Conservation (phyloP, 805 yeast genomes). For the Nakazawaea sp. region DNA sequence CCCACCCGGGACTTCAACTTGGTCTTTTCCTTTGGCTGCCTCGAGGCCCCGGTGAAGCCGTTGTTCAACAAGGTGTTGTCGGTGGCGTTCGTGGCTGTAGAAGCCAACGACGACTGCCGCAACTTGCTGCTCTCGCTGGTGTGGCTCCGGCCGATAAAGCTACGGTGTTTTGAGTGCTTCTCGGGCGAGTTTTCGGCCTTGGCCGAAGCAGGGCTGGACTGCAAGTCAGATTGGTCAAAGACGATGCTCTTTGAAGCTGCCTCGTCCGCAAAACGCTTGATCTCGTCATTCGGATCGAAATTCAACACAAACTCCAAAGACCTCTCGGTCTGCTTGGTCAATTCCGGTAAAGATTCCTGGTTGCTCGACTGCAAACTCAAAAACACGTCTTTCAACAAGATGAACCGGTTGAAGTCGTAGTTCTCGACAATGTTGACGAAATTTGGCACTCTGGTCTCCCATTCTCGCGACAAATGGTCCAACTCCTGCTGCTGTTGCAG, state of each 20-base stretch:
- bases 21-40: slow-evolving; percentile 22
- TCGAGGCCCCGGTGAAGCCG: slow-evolving; percentile 13
- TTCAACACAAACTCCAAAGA: slow-evolving; percentile 61
- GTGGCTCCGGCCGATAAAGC: not conserved
- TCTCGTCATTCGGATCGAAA: slow-evolving; percentile 56
- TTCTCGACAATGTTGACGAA: slow-evolving; percentile 69
- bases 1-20: slow-evolving; percentile 64
- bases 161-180: slow-evolving; percentile 7
- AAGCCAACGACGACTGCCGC: slow-evolving; percentile 3
- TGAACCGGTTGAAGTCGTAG: slow-evolving; percentile 58
- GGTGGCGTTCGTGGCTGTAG: slow-evolving; percentile 9
- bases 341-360: slow-evolving; percentile 42
- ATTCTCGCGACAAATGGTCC: slow-evolving; percentile 42
- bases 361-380: slow-evolving; percentile 57
- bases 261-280: slow-evolving; percentile 44
- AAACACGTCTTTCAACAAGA: slow-evolving; percentile 57
- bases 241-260: slow-evolving; percentile 17
- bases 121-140: not conserved
- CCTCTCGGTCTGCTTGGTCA: slow-evolving; percentile 47
- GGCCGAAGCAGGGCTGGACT: slow-evolving; percentile 4
- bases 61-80: slow-evolving; percentile 6
- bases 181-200: slow-evolving; percentile 4
- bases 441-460: slow-evolving; percentile 76
- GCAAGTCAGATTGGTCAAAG: slow-evolving; percentile 6
- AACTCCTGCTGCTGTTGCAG: slow-evolving; percentile 31